Base-by-base conservation (phyloP, 164 flowering plant species). In the Sextonia rubra region DNA sequence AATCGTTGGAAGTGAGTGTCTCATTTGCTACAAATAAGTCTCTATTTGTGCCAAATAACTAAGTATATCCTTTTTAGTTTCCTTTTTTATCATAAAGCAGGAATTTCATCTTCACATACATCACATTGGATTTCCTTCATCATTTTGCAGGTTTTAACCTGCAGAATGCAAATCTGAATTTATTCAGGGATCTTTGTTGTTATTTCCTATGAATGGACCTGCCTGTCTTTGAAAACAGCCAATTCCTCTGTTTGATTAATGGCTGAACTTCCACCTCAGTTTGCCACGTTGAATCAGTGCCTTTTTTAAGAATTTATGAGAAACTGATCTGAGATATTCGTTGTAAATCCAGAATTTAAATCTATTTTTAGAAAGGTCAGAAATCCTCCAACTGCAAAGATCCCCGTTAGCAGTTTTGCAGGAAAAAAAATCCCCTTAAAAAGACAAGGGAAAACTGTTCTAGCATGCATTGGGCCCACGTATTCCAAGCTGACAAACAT, bases 1-100 rank as follows among this genome's bases (percentile, higher is more conserved):
- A 92, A 94, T 73, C 91, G 95, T 6, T 94, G 98, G 98, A 94
- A 94, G 98, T 94, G 80, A 87, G 98, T 82, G 4, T 27, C 11
- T 15, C 20, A 17, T 27, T 12, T 64, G 44, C 18, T 29, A 17
- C 44, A 26, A 12, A 18, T 52, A 52, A 4, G 58, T 52, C 44
- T 37, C 58, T 52, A 52, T 52, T 52, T 52, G n/a, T 20, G 7
- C n/a, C 7, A 4, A 52, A 52, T 15, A 52, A 52, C 58, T 20
- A 52, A 52, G 58, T 52, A 52, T 15, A 52, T 20, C 20, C n/a
- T 52, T 52, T 52, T 52, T 17, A 15, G n/a, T 52, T 52, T 52
- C n/a, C 58, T 52, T 3, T 52, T 5, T 52, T 52, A 5, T 52
- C 17, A 52, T 52, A 18, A 14, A 52, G 14, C 58, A 17, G 44